Evolutionary conservation across 108 stramenopile genomes (phyloP).

Genomic region (Mediolabrus comicus): DNA sequence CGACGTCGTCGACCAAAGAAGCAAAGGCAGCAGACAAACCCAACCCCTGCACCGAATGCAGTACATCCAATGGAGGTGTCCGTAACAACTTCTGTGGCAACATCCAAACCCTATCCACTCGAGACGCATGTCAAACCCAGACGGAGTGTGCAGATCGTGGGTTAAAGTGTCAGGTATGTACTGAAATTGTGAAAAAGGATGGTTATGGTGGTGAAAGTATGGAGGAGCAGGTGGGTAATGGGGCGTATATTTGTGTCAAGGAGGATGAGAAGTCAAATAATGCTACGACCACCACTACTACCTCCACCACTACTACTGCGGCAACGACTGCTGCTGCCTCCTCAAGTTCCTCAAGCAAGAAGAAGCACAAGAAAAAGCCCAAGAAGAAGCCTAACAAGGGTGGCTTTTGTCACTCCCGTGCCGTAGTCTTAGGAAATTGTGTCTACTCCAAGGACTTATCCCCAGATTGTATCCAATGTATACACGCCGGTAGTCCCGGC

Average conservation of each 20-base stretch:
- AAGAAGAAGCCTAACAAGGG: neutral
- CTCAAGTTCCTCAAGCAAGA: neutral
- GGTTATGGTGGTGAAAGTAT: neutral
- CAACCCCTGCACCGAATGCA: neutral
- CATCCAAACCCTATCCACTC: neutral
- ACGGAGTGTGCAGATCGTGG: neutral
- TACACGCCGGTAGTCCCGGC: neutral
- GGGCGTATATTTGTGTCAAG: slow-evolving; percentile 1
- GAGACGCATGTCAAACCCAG: neutral
- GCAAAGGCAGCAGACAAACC: too few relatives aligned
- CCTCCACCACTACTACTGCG: neutral
- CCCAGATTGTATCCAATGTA: neutral
- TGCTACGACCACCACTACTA: neutral
- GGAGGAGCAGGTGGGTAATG: neutral
- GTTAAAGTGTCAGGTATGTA: neutral
- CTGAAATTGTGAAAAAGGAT: neutral
- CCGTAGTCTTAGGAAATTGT: neutral
- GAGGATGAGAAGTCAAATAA: neutral
- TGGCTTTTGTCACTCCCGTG: neutral
- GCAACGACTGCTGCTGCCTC: too few relatives aligned
- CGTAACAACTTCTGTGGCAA: neutral
- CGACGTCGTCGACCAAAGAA: neutral
- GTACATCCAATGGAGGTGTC: neutral
- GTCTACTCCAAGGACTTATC: neutral
- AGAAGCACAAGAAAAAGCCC: neutral